phyloP scores from a whole-genome alignment of 495 filamentous ascomycete genomes.

The Penicillium goetzii region DNA sequence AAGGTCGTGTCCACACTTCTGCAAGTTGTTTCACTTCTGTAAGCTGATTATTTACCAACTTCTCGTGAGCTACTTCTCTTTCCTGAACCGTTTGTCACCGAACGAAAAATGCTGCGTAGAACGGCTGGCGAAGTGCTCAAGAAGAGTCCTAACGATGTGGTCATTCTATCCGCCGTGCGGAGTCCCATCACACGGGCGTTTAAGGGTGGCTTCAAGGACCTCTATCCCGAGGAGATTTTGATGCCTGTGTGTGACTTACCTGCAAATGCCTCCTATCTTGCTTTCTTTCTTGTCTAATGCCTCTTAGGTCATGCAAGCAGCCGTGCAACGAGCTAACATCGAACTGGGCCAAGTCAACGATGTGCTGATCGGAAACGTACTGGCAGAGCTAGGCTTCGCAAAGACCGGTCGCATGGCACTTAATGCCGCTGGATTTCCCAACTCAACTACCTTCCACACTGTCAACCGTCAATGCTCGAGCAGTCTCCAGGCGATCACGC shows the following conservation, averaged over 20 bases:
- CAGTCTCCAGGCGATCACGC: slow-evolving; percentile 82
- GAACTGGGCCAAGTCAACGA: slow-evolving; percentile 65
- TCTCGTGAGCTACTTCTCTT: neutral
- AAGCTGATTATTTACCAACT: neutral
- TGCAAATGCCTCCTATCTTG: neutral
- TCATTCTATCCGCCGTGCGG: slow-evolving; percentile 77
- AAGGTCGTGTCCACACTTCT: neutral
- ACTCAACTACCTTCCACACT: slow-evolving; percentile 71
- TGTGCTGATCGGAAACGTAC: slow-evolving; percentile 77
- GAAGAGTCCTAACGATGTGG: slow-evolving; percentile 72
- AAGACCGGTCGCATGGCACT: slow-evolving; percentile 82
- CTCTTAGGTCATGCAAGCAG: slow-evolving; percentile 38
- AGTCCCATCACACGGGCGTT: slow-evolving; percentile 71
- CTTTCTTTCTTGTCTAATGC: neutral
- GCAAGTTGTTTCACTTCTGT: neutral
- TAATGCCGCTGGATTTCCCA: slow-evolving; percentile 85
- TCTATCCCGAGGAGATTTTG: slow-evolving; percentile 75
- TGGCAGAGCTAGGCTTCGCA: slow-evolving; percentile 76
- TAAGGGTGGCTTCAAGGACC: slow-evolving; percentile 86
- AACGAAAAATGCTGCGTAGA: slow-evolving; percentile 23
- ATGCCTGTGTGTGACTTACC: slow-evolving; percentile 54
- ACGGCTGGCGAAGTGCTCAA: slow-evolving; percentile 24
- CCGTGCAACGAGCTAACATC: slow-evolving; percentile 55
- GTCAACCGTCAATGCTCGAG: slow-evolving; percentile 90
- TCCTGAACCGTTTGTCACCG: neutral